Evolutionary conservation across 129 eudicot species (phyloP), one percentile per base, ranked within the genome.

Genomic region (Lactuca sativa): DNA sequence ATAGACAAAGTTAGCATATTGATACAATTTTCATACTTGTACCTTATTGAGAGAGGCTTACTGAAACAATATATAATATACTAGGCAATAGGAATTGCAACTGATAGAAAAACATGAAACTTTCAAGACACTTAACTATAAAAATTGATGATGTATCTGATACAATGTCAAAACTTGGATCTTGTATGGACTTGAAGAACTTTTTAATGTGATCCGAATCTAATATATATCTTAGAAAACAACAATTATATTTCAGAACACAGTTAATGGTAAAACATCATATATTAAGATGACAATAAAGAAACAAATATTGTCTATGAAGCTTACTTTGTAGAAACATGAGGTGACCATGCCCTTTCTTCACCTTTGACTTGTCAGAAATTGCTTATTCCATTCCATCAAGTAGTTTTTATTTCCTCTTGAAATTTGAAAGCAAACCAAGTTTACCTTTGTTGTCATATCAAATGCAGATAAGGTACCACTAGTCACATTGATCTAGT

Each of bases 161-260:
- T 69, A 96, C 90, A 59, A 88, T 84, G 74, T 88, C 93, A 74
- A 86, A 91, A 86, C 84, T 89, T 61, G 96, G 93, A 63, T 86
- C 86, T 71, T 86, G 89, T 33, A 88, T 81, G 74, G 81, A 86
- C 58, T 62, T 82, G 69, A 88, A 91, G 80, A 91, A 91, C 81
- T 74, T 88, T 78, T 80, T 89, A 77, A 88, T 64, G 60, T 88
- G 90, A 81, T 84, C 96, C 8, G 93, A 86, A 56, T 84, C 91
- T 75, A 91, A 74, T 7, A 91, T 82, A 78, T 88, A 88, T 72
- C 97, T 88, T 66, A 47, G 25, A 81, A n/a, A 37, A 73, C 56
- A 60, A 60, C n/a, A 16, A 18, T 10, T 21, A 47, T 30, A 74
- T 17, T 47, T 31, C 25, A 32, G 30, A 56, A 18, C 21, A 18